Evolutionary conservation across 1,139 yeast genomes (phyloP).

Genomic region (Kurtzmaniella natalensis): DNA sequence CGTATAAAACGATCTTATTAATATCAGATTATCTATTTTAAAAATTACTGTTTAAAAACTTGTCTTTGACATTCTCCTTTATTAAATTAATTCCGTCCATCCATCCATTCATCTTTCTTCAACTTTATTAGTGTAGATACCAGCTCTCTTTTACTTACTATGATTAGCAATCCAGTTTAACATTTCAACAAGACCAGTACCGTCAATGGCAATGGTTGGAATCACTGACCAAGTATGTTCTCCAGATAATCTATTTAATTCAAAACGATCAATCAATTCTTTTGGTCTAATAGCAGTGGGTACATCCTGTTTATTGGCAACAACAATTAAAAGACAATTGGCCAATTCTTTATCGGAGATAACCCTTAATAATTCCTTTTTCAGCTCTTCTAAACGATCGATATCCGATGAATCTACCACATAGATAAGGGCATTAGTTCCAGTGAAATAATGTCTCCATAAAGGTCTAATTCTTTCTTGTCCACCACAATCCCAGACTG

Average conservation of each 20-base stretch:
- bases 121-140: slow-evolving; percentile 2
- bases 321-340: slow-evolving; percentile 71
- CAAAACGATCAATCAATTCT: slow-evolving; percentile 57
- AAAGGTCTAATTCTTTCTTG: slow-evolving; percentile 86
- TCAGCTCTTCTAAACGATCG: slow-evolving; percentile 71
- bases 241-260: slow-evolving; percentile 49
- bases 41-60: too few species aligned
- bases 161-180: slow-evolving; percentile 71
- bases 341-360: slow-evolving; percentile 77
- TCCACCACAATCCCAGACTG: slow-evolving; percentile 98
- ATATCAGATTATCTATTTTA: too few species aligned
- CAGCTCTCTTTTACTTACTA: slow-evolving; percentile 33
- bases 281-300: slow-evolving; percentile 60
- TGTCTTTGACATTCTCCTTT: too few species aligned
- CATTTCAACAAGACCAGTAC: slow-evolving; percentile 71
- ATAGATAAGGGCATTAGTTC: slow-evolving; percentile 89
- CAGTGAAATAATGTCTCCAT: slow-evolving; percentile 94
- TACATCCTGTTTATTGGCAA: slow-evolving; percentile 89
- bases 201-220: slow-evolving; percentile 72
- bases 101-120: too few species aligned
- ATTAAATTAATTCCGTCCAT: too few species aligned
- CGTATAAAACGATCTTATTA: too few species aligned
- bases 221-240: slow-evolving; percentile 71
- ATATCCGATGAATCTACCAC: slow-evolving; percentile 82
- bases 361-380: slow-evolving; percentile 72